Evolutionary conservation across 2,329 filamentous ascomycete genomes (phyloP).

Genomic region (Colletotrichum truncatum): DNA sequence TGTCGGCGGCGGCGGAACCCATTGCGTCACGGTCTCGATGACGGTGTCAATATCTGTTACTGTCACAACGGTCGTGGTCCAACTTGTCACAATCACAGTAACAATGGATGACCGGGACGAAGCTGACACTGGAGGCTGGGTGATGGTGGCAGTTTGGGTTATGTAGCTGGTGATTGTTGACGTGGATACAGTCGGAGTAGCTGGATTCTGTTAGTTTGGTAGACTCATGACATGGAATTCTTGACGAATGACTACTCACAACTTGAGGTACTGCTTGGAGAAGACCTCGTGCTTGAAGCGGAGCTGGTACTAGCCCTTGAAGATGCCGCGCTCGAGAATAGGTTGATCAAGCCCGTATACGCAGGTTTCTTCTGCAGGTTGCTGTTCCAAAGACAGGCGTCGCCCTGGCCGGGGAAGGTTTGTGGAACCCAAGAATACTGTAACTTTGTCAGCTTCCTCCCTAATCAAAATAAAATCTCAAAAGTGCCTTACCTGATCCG

Average conservation of each 20-base stretch:
- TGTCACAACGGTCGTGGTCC: slow-evolving; percentile 13
- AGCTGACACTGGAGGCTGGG: background rate
- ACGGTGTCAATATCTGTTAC: slow-evolving; percentile 17
- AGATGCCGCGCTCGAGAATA: slow-evolving; percentile 34
- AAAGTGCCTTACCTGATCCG: slow-evolving; percentile 44
- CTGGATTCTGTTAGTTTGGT: background rate
- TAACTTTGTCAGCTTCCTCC: background rate
- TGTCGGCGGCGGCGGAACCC: slow-evolving; percentile 1
- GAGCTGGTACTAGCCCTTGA: background rate
- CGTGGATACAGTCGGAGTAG: background rate
- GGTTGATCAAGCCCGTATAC: slow-evolving; percentile 48
- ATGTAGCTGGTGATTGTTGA: background rate
- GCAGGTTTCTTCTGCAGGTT: slow-evolving; percentile 49
- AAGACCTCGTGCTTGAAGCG: background rate
- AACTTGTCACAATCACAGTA: slow-evolving; percentile 16
- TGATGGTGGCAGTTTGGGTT: background rate
- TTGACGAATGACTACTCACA: too few relatives aligned
- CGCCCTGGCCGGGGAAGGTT: slow-evolving; percentile 47
- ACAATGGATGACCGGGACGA: background rate
- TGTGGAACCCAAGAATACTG: slow-evolving; percentile 49
- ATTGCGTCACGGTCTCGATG: slow-evolving; percentile 22
- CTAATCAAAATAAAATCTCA: too few relatives aligned
- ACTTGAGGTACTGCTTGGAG: background rate
- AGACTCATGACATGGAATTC: background rate
- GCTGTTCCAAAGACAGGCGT: slow-evolving; percentile 47